Conservation (phyloP, 345 rosid species). For the Citropsis articulata region DNA sequence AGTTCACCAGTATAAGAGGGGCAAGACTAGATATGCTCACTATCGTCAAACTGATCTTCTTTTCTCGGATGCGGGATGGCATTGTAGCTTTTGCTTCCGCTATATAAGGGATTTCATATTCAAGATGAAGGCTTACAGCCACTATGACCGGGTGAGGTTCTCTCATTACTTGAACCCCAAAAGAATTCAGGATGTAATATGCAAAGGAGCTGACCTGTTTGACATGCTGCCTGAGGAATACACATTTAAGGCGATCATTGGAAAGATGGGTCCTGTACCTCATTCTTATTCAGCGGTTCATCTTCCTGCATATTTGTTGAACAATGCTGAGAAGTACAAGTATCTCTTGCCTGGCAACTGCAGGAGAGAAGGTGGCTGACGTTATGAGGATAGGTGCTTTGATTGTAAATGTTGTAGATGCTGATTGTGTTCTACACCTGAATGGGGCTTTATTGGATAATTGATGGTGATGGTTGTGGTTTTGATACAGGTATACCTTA, state of each 20-base stretch:
- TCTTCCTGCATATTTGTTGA: constrained; percentile 65
- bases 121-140: constrained; percentile 98
- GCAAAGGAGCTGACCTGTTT: constrained; percentile 73
- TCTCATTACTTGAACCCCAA: constrained; percentile 72
- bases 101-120: constrained; percentile 66
- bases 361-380: constrained; percentile 70
- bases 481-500: constrained; percentile 13
- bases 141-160: constrained; percentile 82
- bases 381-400: neutral
- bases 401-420: constrained; percentile 19
- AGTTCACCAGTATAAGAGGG: constrained; percentile 55
- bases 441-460: constrained; percentile 10
- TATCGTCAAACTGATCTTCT: constrained; percentile 69
- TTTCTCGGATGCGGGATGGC: constrained; percentile 89
- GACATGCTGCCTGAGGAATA: constrained; percentile 96
- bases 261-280: constrained; percentile 85
- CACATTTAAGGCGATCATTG: constrained; percentile 83
- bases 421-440: constrained; percentile 19
- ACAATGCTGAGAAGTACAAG: constrained; percentile 68
- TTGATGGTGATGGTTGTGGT: constrained; percentile 18
- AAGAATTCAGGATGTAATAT: constrained; percentile 82
- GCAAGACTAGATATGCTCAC: constrained; percentile 79
- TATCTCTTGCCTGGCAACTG: constrained; percentile 90
- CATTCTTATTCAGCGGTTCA: constrained; percentile 74
- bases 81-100: constrained; percentile 96